Percentiles rank a stretch among this genome's conserved stretches.
Evolutionary conservation across 164 flowering plant genomes (phyloP).

Genomic region (Nymphaea thermarum): DNA sequence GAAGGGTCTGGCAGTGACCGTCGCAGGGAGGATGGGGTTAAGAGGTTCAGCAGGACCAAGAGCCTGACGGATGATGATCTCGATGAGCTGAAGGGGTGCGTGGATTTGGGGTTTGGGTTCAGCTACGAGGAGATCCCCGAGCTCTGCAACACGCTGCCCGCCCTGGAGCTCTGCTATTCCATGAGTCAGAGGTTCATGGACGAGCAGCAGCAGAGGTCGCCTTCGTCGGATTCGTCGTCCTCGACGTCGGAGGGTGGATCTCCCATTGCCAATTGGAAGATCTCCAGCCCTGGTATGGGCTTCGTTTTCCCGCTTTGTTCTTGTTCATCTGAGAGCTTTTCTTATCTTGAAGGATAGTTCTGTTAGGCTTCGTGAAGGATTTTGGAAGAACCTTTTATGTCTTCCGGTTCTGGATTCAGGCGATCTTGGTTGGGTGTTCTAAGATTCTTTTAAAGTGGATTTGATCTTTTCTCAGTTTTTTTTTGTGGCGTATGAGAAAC

Average conservation of each 20-base stretch:
- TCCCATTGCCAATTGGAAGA: slow-evolving; percentile 76
- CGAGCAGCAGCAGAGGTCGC: slow-evolving; percentile 26
- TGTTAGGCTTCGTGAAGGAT: neutral
- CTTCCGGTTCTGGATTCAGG: neutral
- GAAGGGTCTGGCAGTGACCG: neutral
- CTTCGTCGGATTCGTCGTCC: neutral
- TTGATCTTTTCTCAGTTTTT: too few relatives aligned
- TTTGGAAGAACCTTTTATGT: neutral
- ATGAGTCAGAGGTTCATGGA: slow-evolving; percentile 72
- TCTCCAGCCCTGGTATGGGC: slow-evolving; percentile 70
- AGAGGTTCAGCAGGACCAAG: slow-evolving; percentile 35
- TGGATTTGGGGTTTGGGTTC: slow-evolving; percentile 88
- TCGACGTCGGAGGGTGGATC: slow-evolving; percentile 9
- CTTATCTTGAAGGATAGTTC: neutral
- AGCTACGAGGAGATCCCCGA: slow-evolving; percentile 85
- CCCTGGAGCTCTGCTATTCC: slow-evolving; percentile 85
- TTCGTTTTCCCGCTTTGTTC: neutral
- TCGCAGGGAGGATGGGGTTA: slow-evolving; percentile 13
- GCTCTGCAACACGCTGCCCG: slow-evolving; percentile 78
- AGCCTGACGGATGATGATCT: slow-evolving; percentile 72
- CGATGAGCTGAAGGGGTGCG: slow-evolving; percentile 75
- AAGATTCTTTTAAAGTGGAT: neutral
- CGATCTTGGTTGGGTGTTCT: too few relatives aligned
- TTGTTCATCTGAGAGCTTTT: neutral
- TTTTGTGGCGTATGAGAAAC: neutral